Conservation (phyloP, 768 basidiomycete species). For the Pisolithus orientalis region DNA sequence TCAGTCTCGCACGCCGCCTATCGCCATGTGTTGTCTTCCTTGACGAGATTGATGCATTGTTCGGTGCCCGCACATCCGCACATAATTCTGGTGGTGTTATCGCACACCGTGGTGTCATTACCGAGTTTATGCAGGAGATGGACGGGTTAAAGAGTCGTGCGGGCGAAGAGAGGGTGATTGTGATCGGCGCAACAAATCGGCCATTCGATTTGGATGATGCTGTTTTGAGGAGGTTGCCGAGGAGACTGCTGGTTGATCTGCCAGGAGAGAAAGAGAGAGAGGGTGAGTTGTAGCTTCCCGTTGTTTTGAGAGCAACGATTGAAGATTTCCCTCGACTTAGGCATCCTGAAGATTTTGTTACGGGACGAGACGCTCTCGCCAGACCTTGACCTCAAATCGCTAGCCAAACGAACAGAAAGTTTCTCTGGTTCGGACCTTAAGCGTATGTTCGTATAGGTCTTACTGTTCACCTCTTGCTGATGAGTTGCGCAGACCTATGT, state of each 20-base stretch:
- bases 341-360: conserved; percentile 81
- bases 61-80: conserved; percentile 76
- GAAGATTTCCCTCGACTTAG: conserved; percentile 31
- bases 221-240: conserved; percentile 80
- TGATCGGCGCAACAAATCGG: conserved; percentile 92
- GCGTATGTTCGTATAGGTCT: conserved; percentile 45
- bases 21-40: conserved; percentile 93
- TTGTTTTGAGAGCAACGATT: conserved; percentile 2
- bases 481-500: conserved; percentile 62
- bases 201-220: conserved; percentile 91
- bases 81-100: conserved; percentile 73
- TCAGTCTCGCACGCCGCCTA: conserved; percentile 76
- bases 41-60: conserved; percentile 91
- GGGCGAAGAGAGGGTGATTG: conserved; percentile 74
- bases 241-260: conserved; percentile 82
- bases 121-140: conserved; percentile 96
- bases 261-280: conserved; percentile 81
- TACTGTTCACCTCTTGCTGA: conserved; percentile 2
- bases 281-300: conserved; percentile 42
- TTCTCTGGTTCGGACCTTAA: conserved; percentile 96
- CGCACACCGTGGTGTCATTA: conserved; percentile 83
- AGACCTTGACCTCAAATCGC: conserved; percentile 52
- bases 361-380: conserved; percentile 67
- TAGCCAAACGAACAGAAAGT: conserved; percentile 71
- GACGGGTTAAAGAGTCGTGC: conserved; percentile 77